Evolutionary conservation across 306 rosid genomes (phyloP), one percentile per base, ranked within the genome.

Genomic region (Sphenostylis stenocarpa): DNA sequence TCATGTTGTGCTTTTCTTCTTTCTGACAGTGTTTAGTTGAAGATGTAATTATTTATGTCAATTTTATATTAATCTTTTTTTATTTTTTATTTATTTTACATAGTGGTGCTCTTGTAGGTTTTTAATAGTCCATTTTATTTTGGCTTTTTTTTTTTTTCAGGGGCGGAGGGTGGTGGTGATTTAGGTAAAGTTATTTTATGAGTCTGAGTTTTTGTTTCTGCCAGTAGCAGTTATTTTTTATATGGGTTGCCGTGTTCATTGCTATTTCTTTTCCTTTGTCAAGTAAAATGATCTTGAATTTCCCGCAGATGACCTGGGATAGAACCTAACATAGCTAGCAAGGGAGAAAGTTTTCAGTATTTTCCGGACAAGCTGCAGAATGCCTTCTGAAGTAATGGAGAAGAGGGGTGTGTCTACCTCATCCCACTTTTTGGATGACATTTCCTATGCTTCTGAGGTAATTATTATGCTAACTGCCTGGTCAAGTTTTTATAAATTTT

Each of bases 341-440:
- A 84, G 80, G 70, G 81, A 81, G 84, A 72, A 28, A 16, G 4
- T 74, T 81, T 75, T 67, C 38, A 10, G 61, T 65, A 49, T 64
- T 76, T 77, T 68, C 75, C 51, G 79, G 84, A 81, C 77, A 72
- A 80, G 78, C 81, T 76, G 79, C 84, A 81, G 85, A 73, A 92
- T 92, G 97, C 93, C 93, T 82, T 92, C 83, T 77, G 90, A 92
- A 84, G 36, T 88, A 61, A 87, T 81, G 91, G 90, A 87, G 67
- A 88, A 87, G 70, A 85, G 90, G 82, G 88, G 88, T 48, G 86
- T 82, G 34, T 63, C 93, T 61, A 85, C 89, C 83, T 80, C 95
- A 47, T 70, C 95, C 24, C 95, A 79, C 77, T 79, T 78, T 76
- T 91, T 77, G 80, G 93, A 86, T 62, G 97, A 88, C 58, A 52